A percentile compares a stretch with the other conserved stretches of the same genome.
Evolutionary conservation across 257 asterid genomes (phyloP).

Genomic region (Coffea eugenioides): DNA sequence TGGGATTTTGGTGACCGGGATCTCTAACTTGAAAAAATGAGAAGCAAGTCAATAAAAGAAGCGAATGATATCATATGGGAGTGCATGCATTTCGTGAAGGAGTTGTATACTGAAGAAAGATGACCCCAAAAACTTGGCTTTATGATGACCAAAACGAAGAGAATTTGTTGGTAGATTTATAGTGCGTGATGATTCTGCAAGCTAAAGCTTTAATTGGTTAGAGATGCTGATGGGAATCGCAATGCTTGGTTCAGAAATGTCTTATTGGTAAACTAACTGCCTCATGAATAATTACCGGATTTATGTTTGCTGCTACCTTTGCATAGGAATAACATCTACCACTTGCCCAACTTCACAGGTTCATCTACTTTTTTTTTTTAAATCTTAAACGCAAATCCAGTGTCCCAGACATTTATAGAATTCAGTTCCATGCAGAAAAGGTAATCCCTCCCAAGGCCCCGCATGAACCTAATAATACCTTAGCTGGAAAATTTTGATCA

Average conservation of each 20-base stretch:
- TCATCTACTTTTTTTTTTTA: neutral
- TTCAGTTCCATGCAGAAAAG: neutral
- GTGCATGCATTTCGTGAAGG: conserved; percentile 41
- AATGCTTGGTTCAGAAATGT: neutral
- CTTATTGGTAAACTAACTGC: neutral
- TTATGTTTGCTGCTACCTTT: neutral
- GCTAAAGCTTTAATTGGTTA: conserved; percentile 2
- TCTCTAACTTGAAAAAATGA: conserved; percentile 9
- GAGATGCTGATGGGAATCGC: conserved; percentile 5
- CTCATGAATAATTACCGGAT: neutral
- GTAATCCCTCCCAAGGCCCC: neutral
- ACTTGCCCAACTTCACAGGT: neutral
- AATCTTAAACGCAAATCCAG: neutral
- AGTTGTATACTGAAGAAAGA: conserved; percentile 16
- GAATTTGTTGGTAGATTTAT: conserved; percentile 9
- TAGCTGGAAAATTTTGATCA: neutral
- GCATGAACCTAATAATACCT: neutral
- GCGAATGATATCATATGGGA: conserved; percentile 18
- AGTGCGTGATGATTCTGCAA: conserved; percentile 36
- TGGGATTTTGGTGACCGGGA: neutral
- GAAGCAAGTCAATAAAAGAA: conserved; percentile 6
- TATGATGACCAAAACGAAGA: conserved; percentile 13
- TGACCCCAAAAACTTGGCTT: conserved; percentile 6
- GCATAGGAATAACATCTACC: neutral
- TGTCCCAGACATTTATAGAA: neutral